Conservation (phyloP, 352 stramenopile species). For the Labyrinthula sp. region DNA sequence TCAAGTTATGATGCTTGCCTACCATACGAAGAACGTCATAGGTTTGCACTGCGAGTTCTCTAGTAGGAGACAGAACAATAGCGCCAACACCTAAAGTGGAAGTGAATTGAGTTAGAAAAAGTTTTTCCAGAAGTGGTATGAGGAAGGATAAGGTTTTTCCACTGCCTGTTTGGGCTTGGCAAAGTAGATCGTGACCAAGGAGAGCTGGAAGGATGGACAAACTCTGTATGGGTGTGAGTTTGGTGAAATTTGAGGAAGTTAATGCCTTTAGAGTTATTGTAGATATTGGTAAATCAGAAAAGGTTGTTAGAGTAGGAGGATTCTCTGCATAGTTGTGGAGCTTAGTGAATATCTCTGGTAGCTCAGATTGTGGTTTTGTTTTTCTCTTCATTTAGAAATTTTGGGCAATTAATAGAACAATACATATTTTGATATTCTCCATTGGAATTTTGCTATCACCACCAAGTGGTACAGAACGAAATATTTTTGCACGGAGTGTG, state of each 20-base stretch:
- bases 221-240: conserved; percentile 64
- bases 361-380: too few relatives aligned
- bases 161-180: conserved; percentile 67
- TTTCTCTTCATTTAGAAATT: too few relatives aligned
- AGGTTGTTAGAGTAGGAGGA: too few relatives aligned
- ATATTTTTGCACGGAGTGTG: too few relatives aligned
- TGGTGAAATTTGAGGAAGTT: conserved; percentile 45
- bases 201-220: conserved; percentile 58
- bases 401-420: too few relatives aligned
- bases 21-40: conserved; percentile 89
- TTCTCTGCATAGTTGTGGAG: too few relatives aligned
- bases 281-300: conserved; percentile 57
- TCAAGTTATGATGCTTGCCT: conserved; percentile 80
- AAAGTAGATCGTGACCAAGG: conserved; percentile 61
- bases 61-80: conserved; percentile 86
- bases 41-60: conserved; percentile 93
- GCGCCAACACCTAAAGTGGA: conserved; percentile 75
- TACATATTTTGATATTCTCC: too few relatives aligned
- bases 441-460: too few relatives aligned
- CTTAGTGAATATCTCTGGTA: too few relatives aligned
- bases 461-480: too few relatives aligned
- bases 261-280: conserved; percentile 47
- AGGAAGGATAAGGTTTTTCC: conserved; percentile 63
- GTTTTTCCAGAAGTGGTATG: conserved; percentile 46
- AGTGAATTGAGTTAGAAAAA: conserved; percentile 60